These are phyloP conservation scores for Monosporascus sp. DNA, from an alignment of 2,329 filamentous ascomycete species.

Conservation along the genomic window DNA sequence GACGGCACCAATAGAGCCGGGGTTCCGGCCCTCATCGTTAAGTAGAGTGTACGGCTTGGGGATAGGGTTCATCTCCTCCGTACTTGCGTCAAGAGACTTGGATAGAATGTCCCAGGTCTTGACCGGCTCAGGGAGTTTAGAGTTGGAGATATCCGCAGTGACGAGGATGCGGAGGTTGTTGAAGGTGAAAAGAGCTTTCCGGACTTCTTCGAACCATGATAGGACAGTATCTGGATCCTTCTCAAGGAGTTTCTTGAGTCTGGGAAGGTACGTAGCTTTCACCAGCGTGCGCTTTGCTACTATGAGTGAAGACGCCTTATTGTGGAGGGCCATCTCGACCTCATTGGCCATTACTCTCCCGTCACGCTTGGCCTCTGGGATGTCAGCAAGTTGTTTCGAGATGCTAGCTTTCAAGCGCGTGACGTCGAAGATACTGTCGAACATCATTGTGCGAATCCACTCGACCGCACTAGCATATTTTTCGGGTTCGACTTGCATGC, in stretches of 20 bases:
- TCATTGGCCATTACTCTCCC: conserved; percentile 63
- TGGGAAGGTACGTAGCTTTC: conserved; percentile 80
- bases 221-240: conserved; percentile 72
- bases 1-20: conserved; percentile 68
- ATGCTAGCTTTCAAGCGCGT: conserved; percentile 57
- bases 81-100: conserved; percentile 39
- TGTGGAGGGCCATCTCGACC: conserved; percentile 72
- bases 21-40: conserved; percentile 65
- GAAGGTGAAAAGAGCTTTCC: conserved; percentile 70
- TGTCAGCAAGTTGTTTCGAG: conserved; percentile 80
- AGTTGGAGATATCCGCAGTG: conserved; percentile 64
- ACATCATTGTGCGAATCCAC: conserved; percentile 83
- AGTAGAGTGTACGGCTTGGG: conserved; percentile 66
- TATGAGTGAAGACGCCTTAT: conserved; percentile 67
- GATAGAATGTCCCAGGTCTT: conserved; percentile 69
- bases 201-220: conserved; percentile 69
- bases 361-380: conserved; percentile 86
- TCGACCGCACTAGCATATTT: conserved; percentile 79
- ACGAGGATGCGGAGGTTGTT: conserved; percentile 83
- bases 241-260: conserved; percentile 74
- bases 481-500: conserved; percentile 79
- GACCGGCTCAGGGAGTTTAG: conserved; percentile 67
- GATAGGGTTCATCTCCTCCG: conserved; percentile 60
- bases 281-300: conserved; percentile 79
- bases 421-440: conserved; percentile 81